These are phyloP conservation scores for Mortierella claussenii DNA, from an alignment of 192 early-diverging fungal genomes.

Conservation along the genomic window DNA sequence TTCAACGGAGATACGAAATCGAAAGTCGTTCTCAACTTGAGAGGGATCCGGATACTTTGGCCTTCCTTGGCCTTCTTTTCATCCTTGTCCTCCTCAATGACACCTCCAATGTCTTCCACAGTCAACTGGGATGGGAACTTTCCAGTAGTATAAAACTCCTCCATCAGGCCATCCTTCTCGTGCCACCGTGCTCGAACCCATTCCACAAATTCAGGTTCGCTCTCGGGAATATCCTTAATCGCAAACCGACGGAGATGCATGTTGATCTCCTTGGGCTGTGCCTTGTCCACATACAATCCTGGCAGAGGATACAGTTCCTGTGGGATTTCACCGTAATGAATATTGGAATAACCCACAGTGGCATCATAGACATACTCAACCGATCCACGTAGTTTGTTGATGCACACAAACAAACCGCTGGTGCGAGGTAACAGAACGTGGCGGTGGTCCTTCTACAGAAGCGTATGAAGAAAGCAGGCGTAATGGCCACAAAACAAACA, in stretches of 20 bases:
- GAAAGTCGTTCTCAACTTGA: constrained; percentile 25
- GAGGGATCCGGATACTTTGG: constrained; percentile 26
- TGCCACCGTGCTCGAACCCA: constrained; percentile 84
- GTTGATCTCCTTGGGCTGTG: constrained; percentile 82
- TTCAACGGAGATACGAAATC: constrained; percentile 35
- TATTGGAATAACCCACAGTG: constrained; percentile 89
- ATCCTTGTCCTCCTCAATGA: background rate
- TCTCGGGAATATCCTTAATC: constrained; percentile 72
- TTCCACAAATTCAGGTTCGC: constrained; percentile 73
- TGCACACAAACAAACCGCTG: constrained; percentile 83
- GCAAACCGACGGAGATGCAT: constrained; percentile 80
- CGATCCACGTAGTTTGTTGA: constrained; percentile 70
- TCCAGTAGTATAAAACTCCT: constrained; percentile 80
- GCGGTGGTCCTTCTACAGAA: constrained; percentile 62
- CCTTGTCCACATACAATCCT: constrained; percentile 76
- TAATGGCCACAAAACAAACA: constrained; percentile 4
- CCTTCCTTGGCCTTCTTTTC: constrained; percentile 17
- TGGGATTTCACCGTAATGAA: constrained; percentile 77
- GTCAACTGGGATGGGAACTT: constrained; percentile 65
- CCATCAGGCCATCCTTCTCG: constrained; percentile 88
- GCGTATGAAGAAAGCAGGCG: background rate
- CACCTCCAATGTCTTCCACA: constrained; percentile 10
- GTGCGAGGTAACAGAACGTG: constrained; percentile 87
- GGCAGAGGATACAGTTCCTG: constrained; percentile 86
- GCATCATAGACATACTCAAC: constrained; percentile 86